Percentiles rank a stretch among this genome's conserved stretches.
phyloP scores from a whole-genome alignment of 1,284 basidiomycete genomes.

The Cryptococcus amylolentus region DNA sequence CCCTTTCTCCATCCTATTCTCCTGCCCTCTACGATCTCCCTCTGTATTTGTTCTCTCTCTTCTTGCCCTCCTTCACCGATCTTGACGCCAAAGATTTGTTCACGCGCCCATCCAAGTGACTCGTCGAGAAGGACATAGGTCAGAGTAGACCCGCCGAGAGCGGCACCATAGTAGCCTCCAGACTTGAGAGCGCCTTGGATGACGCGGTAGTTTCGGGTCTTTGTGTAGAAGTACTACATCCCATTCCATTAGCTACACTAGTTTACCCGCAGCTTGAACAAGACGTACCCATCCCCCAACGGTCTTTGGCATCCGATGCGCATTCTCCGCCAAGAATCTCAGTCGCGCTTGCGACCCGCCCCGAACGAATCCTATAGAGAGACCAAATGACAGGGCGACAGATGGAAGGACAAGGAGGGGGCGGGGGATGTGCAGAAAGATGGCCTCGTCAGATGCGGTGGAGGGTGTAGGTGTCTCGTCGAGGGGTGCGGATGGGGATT shows the following conservation, averaged over 20 bases:
- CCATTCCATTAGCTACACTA: background rate
- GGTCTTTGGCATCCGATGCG: constrained; percentile 46
- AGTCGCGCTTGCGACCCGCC: constrained; percentile 42
- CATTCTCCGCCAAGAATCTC: constrained; percentile 49
- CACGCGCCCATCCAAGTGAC: constrained; percentile 32
- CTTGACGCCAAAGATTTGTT: constrained; percentile 16
- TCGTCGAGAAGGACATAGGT: constrained; percentile 42
- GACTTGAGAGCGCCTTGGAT: constrained; percentile 32
- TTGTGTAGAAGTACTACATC: constrained; percentile 49
- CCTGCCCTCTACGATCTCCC: background rate
- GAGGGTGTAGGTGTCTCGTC: constrained; percentile 9
- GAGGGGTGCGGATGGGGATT: constrained; percentile 1
- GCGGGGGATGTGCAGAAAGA: constrained; percentile 32
- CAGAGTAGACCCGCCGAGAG: constrained; percentile 34
- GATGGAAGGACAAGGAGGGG: constrained; percentile 39
- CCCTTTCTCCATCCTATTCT: constrained; percentile 35
- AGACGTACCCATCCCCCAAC: constrained; percentile 47
- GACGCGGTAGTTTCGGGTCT: constrained; percentile 49
- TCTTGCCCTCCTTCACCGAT: background rate
- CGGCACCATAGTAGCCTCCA: constrained; percentile 36
- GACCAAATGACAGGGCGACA: constrained; percentile 35
- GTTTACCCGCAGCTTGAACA: background rate
- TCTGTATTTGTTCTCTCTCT: constrained; percentile 2
- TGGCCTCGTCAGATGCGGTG: constrained; percentile 3
- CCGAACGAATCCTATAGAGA: constrained; percentile 42